Evolutionary conservation across 2,329 filamentous ascomycete species (phyloP).

Genomic region (Fusarium metavorans): DNA sequence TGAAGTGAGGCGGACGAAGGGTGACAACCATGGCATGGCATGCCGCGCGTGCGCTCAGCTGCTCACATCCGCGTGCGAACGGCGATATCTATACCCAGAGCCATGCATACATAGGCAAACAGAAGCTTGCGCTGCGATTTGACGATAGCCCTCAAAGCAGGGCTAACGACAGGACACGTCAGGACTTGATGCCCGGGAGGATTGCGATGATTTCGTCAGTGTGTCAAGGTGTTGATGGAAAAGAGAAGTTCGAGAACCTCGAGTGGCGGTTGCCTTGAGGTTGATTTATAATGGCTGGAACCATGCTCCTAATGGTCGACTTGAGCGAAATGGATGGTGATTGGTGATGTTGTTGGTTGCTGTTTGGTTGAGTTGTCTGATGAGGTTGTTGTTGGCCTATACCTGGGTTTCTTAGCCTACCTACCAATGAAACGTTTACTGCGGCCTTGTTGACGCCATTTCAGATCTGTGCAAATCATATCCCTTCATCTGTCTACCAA

Average conservation of each 20-base stretch:
- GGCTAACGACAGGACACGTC: slow-evolving; percentile 25
- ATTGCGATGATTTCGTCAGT: slow-evolving; percentile 22
- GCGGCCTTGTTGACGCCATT: background rate
- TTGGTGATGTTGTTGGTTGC: slow-evolving; percentile 12
- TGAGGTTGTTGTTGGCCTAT: slow-evolving; percentile 15
- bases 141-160: slow-evolving; percentile 15
- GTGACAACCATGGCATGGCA: slow-evolving; percentile 8
- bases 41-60: slow-evolving; percentile 2
- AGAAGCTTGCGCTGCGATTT: slow-evolving; percentile 9
- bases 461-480: background rate
- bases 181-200: background rate
- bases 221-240: slow-evolving; percentile 21
- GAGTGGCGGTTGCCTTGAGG: slow-evolving; percentile 3
- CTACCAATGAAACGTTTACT: slow-evolving; percentile 3
- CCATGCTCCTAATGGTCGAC: background rate
- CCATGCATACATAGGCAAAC: slow-evolving; percentile 21
- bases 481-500: background rate
- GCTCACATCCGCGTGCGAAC: slow-evolving; percentile 3
- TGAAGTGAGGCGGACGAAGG: slow-evolving; percentile 34
- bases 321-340: slow-evolving; percentile 1
- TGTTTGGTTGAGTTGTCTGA: background rate
- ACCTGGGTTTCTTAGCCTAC: slow-evolving; percentile 1
- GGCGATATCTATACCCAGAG: slow-evolving; percentile 27
- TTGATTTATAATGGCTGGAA: background rate
- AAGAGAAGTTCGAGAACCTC: slow-evolving; percentile 2